Conservation (phyloP, 495 filamentous ascomycete genomes). For the Penicillium cataractarum region DNA sequence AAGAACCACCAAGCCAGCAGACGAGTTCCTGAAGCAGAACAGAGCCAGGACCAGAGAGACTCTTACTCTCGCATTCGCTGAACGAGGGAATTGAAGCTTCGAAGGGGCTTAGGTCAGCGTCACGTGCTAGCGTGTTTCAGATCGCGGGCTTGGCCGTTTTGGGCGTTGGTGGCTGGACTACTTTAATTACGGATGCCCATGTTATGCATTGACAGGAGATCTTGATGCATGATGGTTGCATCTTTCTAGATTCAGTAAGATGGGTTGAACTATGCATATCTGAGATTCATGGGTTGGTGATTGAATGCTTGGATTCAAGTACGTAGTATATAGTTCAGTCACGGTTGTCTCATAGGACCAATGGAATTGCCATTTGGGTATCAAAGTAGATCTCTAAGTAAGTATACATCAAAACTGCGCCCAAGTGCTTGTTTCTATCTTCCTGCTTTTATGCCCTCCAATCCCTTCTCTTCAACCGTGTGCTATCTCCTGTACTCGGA, state of each 20-base stretch:
- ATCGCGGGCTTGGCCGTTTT: constrained; percentile 22
- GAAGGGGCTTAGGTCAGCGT: constrained; percentile 26
- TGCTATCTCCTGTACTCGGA: neutral
- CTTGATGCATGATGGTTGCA: neutral
- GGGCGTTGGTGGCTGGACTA: constrained; percentile 2
- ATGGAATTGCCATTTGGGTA: neutral
- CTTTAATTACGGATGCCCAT: neutral
- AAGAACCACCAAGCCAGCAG: neutral
- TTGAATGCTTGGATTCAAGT: too few species aligned
- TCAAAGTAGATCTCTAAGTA: neutral
- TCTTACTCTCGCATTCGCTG: neutral
- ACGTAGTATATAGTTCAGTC: neutral
- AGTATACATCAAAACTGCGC: neutral
- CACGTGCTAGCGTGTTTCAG: constrained; percentile 46
- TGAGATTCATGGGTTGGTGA: too few species aligned
- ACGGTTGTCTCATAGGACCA: neutral
- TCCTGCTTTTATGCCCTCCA: neutral
- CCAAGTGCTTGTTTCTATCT: neutral
- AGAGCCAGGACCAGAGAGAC: neutral
- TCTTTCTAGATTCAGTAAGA: too few species aligned
- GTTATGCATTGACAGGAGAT: neutral
- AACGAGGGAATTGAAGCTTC: constrained; percentile 30
- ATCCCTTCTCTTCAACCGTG: neutral
- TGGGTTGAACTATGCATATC: too few species aligned
- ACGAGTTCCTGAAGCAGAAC: constrained; percentile 8